These are phyloP conservation scores for Candida sphagnicola DNA, from an alignment of 805 yeast genomes.

Conservation along the genomic window DNA sequence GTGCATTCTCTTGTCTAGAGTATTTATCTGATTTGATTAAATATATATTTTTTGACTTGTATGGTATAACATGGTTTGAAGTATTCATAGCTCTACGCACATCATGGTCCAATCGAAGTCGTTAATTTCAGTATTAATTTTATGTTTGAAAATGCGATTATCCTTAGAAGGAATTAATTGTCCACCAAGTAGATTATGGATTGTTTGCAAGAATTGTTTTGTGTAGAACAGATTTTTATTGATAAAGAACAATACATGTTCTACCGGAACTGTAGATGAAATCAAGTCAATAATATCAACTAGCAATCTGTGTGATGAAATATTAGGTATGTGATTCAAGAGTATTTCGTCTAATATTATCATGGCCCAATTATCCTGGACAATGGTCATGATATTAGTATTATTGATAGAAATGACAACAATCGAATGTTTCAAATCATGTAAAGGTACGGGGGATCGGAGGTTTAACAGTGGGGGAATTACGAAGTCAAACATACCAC, in stretches of 20 bases:
- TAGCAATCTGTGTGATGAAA: neutral
- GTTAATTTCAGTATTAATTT: no score
- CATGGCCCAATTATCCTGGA: neutral
- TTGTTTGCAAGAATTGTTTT: neutral
- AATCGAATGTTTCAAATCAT: neutral
- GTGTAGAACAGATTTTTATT: constrained; percentile 1
- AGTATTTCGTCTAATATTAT: neutral
- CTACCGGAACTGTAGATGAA: neutral
- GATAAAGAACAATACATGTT: neutral
- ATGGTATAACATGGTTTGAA: no score
- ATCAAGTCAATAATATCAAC: neutral
- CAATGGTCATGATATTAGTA: neutral
- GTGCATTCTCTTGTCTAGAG: no score
- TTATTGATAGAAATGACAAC: neutral
- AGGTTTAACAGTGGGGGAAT: constrained; percentile 9
- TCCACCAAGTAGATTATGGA: constrained; percentile 4
- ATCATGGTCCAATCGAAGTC: no score
- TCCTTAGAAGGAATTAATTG: constrained; percentile 1
- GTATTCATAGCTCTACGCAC: no score
- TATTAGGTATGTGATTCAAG: neutral
- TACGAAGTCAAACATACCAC: constrained; percentile 31
- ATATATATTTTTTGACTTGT: no score
- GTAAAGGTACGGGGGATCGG: neutral
- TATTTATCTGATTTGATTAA: no score
- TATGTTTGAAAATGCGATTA: no score